Evolutionary conservation across 768 basidiomycete genomes (phyloP), one percentile per base, ranked within the genome.

Genomic region (Russula abietina): DNA sequence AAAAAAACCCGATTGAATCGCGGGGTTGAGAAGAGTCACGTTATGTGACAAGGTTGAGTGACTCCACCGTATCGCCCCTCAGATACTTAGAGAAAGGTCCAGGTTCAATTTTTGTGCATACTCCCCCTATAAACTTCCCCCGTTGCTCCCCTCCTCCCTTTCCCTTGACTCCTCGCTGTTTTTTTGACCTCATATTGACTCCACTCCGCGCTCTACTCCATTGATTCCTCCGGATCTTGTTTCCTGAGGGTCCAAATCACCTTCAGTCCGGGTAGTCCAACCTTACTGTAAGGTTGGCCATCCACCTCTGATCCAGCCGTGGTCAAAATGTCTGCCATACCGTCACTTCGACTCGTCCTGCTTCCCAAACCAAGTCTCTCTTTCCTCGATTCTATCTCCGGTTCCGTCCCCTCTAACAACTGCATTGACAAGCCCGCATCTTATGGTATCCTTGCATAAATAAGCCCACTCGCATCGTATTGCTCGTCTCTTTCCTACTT

Each of bases 281-380:
- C 76, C 63, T 64, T 79, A 71, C 73, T 73, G 69, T 69, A 77
- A 73, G 70, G 73, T 75, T 72, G 69, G 76, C 53, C 65, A 67
- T 72, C 70, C 73, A 33, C 36, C 71, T 59, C 52, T 69, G 32
- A 41, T 57, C 60, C 62, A 60, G 50, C 69, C 60, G 61, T 65
- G 68, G 60, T 69, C 73, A 69, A 73, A 70, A 85, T 85, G 84
- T 78, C 65, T 48, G 24, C 57, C 36, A 64, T 69, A 69, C 4
- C 58, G 39, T 14, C 67, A 62, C 68, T 68, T 45, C 58, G 72
- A 55, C 49, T 59, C 70, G 70, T 71, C 69, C 68, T 68, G 48
- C 67, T 65, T 59, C 60, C 24, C 28, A 66, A 71, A 54, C 68
- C 65, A 65, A 67, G 66, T 65, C 64, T 67, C 62, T 4, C 43